Percentiles rank a stretch among this genome's conserved stretches.
Conservation (phyloP, 2,329 filamentous ascomycete genomes). For the Sporothrix sp. region DNA sequence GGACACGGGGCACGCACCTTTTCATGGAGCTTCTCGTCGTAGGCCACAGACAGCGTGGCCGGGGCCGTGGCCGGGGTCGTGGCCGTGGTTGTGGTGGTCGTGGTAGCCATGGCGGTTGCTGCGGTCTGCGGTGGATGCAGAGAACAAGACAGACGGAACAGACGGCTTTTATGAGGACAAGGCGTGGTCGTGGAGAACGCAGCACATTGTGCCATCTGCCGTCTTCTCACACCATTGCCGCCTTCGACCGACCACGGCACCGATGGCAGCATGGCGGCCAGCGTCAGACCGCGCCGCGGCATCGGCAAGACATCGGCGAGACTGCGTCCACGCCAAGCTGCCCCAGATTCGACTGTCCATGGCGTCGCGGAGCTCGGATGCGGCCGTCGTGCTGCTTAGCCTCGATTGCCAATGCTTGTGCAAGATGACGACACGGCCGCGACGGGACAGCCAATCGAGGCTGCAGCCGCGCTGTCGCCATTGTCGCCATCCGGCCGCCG, state of each 20-base stretch:
- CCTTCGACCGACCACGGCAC: constrained; percentile 6
- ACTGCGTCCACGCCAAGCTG: too few relatives aligned
- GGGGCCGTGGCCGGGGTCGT: constrained; percentile 9
- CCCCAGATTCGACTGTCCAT: too few relatives aligned
- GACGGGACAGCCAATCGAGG: background rate
- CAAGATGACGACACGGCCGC: constrained; percentile 8
- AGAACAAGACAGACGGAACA: too few relatives aligned
- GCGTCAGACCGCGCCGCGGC: too few relatives aligned
- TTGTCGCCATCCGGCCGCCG: background rate
- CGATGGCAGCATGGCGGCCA: constrained; percentile 3
- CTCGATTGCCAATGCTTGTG: constrained; percentile 1
- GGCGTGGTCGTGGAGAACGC: too few relatives aligned
- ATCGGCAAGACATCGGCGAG: too few relatives aligned
- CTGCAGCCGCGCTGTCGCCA: background rate
- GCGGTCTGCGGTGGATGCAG: background rate
- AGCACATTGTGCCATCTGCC: constrained; percentile 8
- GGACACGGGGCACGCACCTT: constrained; percentile 8
- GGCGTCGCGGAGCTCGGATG: too few relatives aligned
- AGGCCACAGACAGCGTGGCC: constrained; percentile 18
- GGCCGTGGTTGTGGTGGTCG: too few relatives aligned
- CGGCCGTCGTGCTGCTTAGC: background rate
- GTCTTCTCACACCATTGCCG: constrained; percentile 10
- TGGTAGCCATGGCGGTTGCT: constrained; percentile 14
- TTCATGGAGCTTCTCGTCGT: constrained; percentile 19
- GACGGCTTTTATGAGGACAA: too few relatives aligned